Evolutionary conservation across 1,284 basidiomycete species (phyloP).

Genomic region (Neotropicomus parvogracilis): DNA sequence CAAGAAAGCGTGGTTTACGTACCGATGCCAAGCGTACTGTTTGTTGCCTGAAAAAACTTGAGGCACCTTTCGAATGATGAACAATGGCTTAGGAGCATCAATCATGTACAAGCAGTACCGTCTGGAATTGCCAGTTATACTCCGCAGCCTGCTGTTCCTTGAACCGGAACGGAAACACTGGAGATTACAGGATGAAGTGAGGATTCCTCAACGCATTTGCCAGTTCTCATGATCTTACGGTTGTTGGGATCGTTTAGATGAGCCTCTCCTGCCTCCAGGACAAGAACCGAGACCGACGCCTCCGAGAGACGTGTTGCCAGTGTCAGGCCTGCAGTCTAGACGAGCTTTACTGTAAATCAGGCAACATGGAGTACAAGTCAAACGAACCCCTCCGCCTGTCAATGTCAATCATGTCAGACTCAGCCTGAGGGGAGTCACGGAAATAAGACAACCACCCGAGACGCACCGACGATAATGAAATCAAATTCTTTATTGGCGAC

Average conservation of each 20-base stretch:
- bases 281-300: neutral
- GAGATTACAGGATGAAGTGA: neutral
- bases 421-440: too few relatives aligned
- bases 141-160: neutral
- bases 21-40: neutral
- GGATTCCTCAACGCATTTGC: neutral
- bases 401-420: too few relatives aligned
- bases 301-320: slow-evolving; percentile 2
- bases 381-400: slow-evolving; percentile 1
- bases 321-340: neutral
- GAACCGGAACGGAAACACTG: neutral
- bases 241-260: neutral
- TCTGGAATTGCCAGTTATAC: slow-evolving; percentile 4
- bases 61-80: neutral
- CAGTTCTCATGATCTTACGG: too few relatives aligned
- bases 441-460: neutral
- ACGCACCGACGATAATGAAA: slow-evolving; percentile 3
- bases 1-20: neutral
- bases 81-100: neutral
- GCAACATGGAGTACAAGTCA: neutral
- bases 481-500: neutral
- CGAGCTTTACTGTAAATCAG: neutral
- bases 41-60: neutral
- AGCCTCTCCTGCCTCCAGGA: slow-evolving; percentile 3
- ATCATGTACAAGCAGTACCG: neutral